These are phyloP conservation scores for Colletotrichum limetticola DNA, from an alignment of 2,329 filamentous ascomycete genomes.

Conservation along the genomic window DNA sequence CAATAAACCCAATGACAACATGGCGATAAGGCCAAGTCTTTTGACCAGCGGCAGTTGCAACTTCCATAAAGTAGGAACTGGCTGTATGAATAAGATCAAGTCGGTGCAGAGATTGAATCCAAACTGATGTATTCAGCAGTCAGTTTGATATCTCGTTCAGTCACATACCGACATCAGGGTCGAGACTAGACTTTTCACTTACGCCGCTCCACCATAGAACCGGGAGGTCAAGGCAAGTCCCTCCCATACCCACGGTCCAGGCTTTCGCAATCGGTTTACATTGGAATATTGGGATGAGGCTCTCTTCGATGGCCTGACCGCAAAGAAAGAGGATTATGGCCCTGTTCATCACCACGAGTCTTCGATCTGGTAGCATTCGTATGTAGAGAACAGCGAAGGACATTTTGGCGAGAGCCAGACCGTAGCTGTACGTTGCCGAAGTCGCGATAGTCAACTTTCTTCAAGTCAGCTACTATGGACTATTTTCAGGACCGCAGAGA, in stretches of 20 bases:
- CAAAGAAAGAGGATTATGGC: slow-evolving; percentile 41
- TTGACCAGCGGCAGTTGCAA: slow-evolving; percentile 46
- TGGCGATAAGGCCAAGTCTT: slow-evolving; percentile 41
- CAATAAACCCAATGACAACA: slow-evolving; percentile 43
- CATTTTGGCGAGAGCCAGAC: slow-evolving; percentile 43
- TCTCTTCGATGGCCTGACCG: slow-evolving; percentile 45
- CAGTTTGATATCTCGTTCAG: too few relatives aligned
- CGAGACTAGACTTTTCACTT: slow-evolving; percentile 26
- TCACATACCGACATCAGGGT: neutral
- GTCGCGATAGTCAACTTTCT: slow-evolving; percentile 34
- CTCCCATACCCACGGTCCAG: slow-evolving; percentile 38
- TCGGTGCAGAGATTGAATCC: slow-evolving; percentile 50
- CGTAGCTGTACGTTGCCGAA: slow-evolving; percentile 43
- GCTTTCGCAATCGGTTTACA: slow-evolving; percentile 42
- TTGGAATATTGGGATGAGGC: slow-evolving; percentile 41
- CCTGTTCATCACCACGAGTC: slow-evolving; percentile 43
- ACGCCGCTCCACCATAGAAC: slow-evolving; percentile 47
- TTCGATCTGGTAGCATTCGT: slow-evolving; percentile 42
- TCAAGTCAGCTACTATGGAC: neutral
- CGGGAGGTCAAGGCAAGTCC: slow-evolving; percentile 41
- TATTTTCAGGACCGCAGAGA: neutral
- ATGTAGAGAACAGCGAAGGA: slow-evolving; percentile 47
- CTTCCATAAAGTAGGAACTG: slow-evolving; percentile 49
- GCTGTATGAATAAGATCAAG: slow-evolving; percentile 48
- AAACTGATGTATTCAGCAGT: slow-evolving; percentile 33